These are phyloP conservation scores for Termitomyces sp. DNA, from an alignment of 768 basidiomycete genomes.

Conservation along the genomic window DNA sequence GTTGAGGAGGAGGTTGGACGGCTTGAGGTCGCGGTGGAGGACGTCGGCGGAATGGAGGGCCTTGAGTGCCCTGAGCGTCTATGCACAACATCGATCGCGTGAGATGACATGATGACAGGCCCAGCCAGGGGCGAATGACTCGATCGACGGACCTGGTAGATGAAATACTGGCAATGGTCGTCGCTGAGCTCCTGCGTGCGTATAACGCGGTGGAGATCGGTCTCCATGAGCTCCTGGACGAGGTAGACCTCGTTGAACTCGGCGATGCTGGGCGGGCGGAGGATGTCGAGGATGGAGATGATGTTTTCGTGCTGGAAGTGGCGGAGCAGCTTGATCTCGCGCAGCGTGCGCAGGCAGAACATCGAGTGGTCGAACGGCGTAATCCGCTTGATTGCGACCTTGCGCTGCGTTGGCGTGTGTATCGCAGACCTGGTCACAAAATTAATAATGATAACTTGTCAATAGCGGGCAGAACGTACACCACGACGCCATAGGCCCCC, in stretches of 20 bases:
- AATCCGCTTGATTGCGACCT: slow-evolving; percentile 96
- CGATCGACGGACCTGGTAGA: slow-evolving; percentile 75
- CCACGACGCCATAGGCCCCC: slow-evolving; percentile 81
- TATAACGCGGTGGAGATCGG: slow-evolving; percentile 95
- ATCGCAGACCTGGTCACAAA: slow-evolving; percentile 61
- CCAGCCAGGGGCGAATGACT: background rate
- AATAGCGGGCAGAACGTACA: slow-evolving; percentile 49
- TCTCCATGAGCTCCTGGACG: slow-evolving; percentile 79
- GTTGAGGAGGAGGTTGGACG: slow-evolving; percentile 92
- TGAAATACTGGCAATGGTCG: slow-evolving; percentile 96
- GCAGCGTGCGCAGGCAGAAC: slow-evolving; percentile 82
- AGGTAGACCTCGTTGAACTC: slow-evolving; percentile 80
- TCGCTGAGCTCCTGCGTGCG: slow-evolving; percentile 91
- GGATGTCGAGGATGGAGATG: slow-evolving; percentile 93
- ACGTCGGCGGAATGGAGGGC: slow-evolving; percentile 95
- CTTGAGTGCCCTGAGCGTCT: slow-evolving; percentile 91
- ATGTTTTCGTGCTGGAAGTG: slow-evolving; percentile 88
- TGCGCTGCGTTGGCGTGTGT: slow-evolving; percentile 72
- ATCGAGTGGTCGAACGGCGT: slow-evolving; percentile 93
- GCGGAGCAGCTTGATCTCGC: slow-evolving; percentile 91
- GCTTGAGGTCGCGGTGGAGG: slow-evolving; percentile 93
- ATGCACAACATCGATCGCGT: too few relatives aligned
- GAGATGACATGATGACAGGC: background rate
- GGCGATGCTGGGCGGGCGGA: slow-evolving; percentile 72
- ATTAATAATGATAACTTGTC: slow-evolving; percentile 2